phyloP scores from a whole-genome alignment of 148 eudicot species.

The Rhododendron simsii region DNA sequence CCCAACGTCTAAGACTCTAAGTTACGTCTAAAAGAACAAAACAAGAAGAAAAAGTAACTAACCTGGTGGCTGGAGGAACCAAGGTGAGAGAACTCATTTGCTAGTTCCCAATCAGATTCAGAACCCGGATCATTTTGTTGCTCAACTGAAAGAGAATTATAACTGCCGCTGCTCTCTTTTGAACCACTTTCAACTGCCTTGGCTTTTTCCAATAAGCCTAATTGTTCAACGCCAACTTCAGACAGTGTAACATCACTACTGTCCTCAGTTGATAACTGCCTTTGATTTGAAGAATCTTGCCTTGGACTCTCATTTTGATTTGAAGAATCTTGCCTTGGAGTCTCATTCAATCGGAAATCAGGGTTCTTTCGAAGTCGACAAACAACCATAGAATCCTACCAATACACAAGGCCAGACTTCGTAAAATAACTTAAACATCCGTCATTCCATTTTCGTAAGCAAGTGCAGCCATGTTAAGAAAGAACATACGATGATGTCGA shows the following conservation, averaged over 20 bases:
- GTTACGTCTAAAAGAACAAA: background rate
- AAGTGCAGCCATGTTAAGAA: background rate
- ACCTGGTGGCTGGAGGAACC: conserved; percentile 37
- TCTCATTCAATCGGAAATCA: conserved; percentile 31
- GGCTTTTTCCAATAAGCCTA: conserved; percentile 14
- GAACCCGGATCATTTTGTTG: conserved; percentile 37
- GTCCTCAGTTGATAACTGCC: conserved; percentile 16
- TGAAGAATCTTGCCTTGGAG: conserved; percentile 22
- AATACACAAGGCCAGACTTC: background rate
- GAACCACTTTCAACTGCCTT: conserved; percentile 34
- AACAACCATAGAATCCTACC: conserved; percentile 74
- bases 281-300: conserved; percentile 16
- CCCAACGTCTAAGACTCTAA: background rate
- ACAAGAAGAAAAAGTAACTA: background rate
- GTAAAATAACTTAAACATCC: background rate
- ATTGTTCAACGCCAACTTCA: conserved; percentile 27
- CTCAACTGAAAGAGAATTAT: conserved; percentile 52
- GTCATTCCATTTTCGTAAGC: background rate
- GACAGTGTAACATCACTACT: conserved; percentile 22
- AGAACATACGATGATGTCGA: background rate
- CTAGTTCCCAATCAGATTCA: conserved; percentile 30
- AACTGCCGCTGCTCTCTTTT: conserved; percentile 53
- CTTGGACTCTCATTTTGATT: conserved; percentile 23
- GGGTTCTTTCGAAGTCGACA: conserved; percentile 67
- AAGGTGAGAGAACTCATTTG: conserved; percentile 23